Conservation (phyloP, 768 basidiomycete genomes). For the Termitomyces titanicus region DNA sequence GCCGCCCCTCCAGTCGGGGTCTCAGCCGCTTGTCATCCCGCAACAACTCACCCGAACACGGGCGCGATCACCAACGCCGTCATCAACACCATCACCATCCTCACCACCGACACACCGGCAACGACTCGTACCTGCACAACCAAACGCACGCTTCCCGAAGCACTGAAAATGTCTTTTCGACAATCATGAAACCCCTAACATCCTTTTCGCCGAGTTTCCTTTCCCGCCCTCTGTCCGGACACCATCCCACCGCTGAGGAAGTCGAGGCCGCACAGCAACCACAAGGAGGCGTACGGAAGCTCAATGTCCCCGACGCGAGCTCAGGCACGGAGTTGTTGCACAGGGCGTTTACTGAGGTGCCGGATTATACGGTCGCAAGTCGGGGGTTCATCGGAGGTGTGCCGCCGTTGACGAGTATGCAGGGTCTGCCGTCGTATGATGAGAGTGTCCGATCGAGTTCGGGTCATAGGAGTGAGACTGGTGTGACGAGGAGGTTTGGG, state of each 20-base stretch:
- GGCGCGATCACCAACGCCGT: conserved; percentile 1
- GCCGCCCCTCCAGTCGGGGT: conserved; percentile 5
- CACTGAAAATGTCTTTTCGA: conserved; percentile 47
- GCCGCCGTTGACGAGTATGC: conserved; percentile 74
- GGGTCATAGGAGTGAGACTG: conserved; percentile 11
- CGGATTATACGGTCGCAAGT: conserved; percentile 81
- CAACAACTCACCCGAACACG: conserved; percentile 57
- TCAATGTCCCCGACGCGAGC: conserved; percentile 12
- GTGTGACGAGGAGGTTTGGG: conserved; percentile 17
- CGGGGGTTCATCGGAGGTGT: conserved; percentile 90
- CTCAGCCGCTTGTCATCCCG: conserved; percentile 32
- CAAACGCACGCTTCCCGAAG: conserved; percentile 45
- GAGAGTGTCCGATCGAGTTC: conserved; percentile 41
- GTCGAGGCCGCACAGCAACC: conserved; percentile 14
- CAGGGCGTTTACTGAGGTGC: conserved; percentile 72
- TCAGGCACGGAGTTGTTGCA: conserved; percentile 40
- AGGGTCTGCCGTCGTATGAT: conserved; percentile 84
- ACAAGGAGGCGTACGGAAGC: conserved; percentile 12
- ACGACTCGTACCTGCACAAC: conserved; percentile 52
- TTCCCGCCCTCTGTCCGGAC: conserved; percentile 7
- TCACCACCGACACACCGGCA: conserved; percentile 15
- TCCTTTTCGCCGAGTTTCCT: conserved; percentile 41
- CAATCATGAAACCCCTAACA: conserved; percentile 62
- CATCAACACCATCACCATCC: neutral
- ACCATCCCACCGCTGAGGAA: conserved; percentile 1